A percentile compares a stretch with the other conserved stretches of the same genome.
These are phyloP conservation scores for Suillus ampliporus DNA, from an alignment of 768 basidiomycete genomes.

Conservation along the genomic window DNA sequence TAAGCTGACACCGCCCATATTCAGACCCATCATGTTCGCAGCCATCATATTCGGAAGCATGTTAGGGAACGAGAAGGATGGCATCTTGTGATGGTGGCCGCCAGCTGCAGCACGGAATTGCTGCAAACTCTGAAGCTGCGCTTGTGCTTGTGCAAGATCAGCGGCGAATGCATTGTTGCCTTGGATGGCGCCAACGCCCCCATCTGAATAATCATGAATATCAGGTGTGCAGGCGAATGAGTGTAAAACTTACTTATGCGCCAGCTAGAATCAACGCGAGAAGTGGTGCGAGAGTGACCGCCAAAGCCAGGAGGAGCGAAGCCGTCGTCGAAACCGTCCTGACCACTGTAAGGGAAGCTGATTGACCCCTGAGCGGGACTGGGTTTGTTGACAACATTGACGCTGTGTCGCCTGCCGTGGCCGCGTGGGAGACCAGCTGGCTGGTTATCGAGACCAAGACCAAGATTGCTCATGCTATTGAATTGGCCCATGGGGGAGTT, in stretches of 20 bases:
- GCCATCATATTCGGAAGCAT: constrained; percentile 99
- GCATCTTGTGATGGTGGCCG: constrained; percentile 96
- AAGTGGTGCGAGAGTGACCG: constrained; percentile 75
- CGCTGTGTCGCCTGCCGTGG: constrained; percentile 89
- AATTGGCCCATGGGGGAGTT: constrained; percentile 66
- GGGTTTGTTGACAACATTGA: constrained; percentile 87
- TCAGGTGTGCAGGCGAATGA: constrained; percentile 1
- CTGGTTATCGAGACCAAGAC: constrained; percentile 69
- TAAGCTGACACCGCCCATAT: constrained; percentile 80
- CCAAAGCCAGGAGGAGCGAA: constrained; percentile 65
- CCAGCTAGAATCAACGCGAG: constrained; percentile 85
- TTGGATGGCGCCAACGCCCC: constrained; percentile 72
- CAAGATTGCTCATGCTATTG: constrained; percentile 53
- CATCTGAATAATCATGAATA: constrained; percentile 28
- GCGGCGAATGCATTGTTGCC: constrained; percentile 69
- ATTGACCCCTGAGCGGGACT: constrained; percentile 52
- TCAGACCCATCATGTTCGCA: constrained; percentile 93
- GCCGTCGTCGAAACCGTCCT: constrained; percentile 82
- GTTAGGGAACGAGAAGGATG: constrained; percentile 97
- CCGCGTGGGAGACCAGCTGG: constrained; percentile 73
- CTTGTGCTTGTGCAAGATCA: constrained; percentile 95
- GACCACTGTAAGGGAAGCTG: constrained; percentile 54
- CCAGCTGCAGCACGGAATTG: constrained; percentile 96
- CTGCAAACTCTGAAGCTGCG: constrained; percentile 93
- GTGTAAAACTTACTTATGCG: constrained; percentile 72